Percentiles rank a stretch among this genome's conserved stretches.
Conservation (phyloP, 495 filamentous ascomycete genomes). For the Penicillium ucsense region DNA sequence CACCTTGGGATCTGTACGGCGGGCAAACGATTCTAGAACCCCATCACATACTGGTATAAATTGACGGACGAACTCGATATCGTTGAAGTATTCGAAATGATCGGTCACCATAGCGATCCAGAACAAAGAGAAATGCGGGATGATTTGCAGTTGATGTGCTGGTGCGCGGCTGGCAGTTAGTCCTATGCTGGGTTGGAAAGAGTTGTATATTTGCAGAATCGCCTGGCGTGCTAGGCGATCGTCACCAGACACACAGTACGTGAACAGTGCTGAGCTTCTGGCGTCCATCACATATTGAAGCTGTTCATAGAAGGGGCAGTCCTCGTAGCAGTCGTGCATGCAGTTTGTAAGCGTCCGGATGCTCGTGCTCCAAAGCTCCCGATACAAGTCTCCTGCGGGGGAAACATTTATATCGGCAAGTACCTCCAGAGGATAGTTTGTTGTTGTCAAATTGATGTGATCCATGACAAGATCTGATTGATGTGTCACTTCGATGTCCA, state of each 20-base stretch:
- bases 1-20: too few relatives aligned
- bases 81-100: too few relatives aligned
- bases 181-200: neutral
- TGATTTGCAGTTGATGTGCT: neutral
- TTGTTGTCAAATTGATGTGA: neutral
- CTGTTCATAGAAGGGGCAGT: neutral
- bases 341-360: neutral
- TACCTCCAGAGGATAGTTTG: neutral
- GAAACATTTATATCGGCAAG: too few relatives aligned
- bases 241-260: neutral
- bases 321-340: neutral
- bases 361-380: neutral
- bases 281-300: neutral
- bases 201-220: neutral
- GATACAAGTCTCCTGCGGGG: too few relatives aligned
- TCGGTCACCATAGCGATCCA: neutral
- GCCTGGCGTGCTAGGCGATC: neutral
- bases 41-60: too few relatives aligned
- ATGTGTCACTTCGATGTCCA: neutral
- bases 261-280: neutral
- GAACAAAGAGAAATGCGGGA: neutral
- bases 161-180: neutral
- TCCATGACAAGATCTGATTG: neutral
- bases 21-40: too few relatives aligned
- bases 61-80: too few relatives aligned